Evolutionary conservation across 2,329 filamentous ascomycete genomes (phyloP), one percentile per base, ranked within the genome.

Genomic region (Colletotrichum sp.): DNA sequence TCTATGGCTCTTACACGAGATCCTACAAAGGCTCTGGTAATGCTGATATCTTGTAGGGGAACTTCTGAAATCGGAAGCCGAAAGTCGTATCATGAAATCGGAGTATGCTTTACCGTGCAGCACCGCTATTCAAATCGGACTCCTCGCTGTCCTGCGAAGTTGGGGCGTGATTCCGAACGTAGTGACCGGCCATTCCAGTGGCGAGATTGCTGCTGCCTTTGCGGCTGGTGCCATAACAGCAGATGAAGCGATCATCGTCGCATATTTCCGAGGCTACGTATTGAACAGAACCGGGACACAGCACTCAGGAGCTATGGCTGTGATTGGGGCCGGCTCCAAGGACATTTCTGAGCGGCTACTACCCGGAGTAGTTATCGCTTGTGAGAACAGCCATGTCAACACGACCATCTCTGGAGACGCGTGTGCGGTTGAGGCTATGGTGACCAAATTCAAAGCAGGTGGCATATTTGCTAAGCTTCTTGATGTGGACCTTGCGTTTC

Each of bases 131-230:
- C 84, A 88, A 70, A 79, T 89, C 16, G 85, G 79, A 0, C 77
- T 90, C 1, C 81, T 88, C 2, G 82, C 87, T n/a, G 76, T 85
- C 1, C 81, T 89, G 4, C 43, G 56, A 1, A 71, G 76, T 1
- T 81, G 80, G 70, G 80, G 82, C 0, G 73, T 89, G 32, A 62
- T 48, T 3, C 83, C 85, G 0, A 28, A 76, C 10, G 82, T 80
- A 2, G 83, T 85, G 0, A 81, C 87, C 6, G 87, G 87, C 1
- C 87, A 89, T 71, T 87, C 84, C 0, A 82, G 79, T 8, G 87
- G 87, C 1, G 87, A 88, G 77, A 86, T 88, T 30, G 86, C 83
- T 0, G 87, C 85, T 3, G 86, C 86, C 1, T 88, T 87, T 68
- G 84, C 85, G 1, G 80, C 83, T 1, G 84, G 86, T 3, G 72